Evolutionary conservation across 2,329 filamentous ascomycete species (phyloP), one percentile per base, ranked within the genome.

Genomic region (Lanzia echinophila): DNA sequence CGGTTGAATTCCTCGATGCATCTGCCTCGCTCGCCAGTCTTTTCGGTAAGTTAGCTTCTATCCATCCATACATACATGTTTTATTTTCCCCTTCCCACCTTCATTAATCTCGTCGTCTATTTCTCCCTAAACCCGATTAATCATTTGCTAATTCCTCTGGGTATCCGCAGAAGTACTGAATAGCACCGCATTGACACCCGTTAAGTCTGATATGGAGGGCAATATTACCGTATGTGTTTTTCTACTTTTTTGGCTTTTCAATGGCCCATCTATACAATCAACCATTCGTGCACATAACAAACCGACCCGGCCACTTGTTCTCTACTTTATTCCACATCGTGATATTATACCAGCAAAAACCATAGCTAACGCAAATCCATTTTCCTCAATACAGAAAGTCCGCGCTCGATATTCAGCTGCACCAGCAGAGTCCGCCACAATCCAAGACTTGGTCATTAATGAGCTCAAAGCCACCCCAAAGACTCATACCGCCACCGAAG

Each of bases 401-500:
- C 84, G 88, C 60, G 84, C 91, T 50, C 84, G 91, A 63, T 86
- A 92, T 69, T 78, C 86, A 52, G 88, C 85, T 54, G 83, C 88
- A 54, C 90, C 91, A 31, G 76, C 77, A 51, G 85, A 91, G 60
- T 95, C 88, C n/a, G 77, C 81, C 65, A 95, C 84, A 54, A 77
- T 99, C 54, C 94, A 99, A 74, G 82, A 85, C 45, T 87, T 97
- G 47, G 86, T 88, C 64, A 71, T 83, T 61, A 94, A 91, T 70
- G 94, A 99, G 77, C 77, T 96, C 69, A 91, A 90, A 77, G 79
- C 82, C 58, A 92, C n/a, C n/a, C n/a, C n/a, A n/a, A n/a, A 91
- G 78, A 91, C 94, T 73, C 88, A 96, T 75, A 81, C 75, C 54
- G 92, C 94, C 52, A 86, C 90, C 12, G 91, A 96, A 73, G 94